Evolutionary conservation across 495 filamentous ascomycete genomes (phyloP).

Genomic region (Umbilicaria muhlenbergii): DNA sequence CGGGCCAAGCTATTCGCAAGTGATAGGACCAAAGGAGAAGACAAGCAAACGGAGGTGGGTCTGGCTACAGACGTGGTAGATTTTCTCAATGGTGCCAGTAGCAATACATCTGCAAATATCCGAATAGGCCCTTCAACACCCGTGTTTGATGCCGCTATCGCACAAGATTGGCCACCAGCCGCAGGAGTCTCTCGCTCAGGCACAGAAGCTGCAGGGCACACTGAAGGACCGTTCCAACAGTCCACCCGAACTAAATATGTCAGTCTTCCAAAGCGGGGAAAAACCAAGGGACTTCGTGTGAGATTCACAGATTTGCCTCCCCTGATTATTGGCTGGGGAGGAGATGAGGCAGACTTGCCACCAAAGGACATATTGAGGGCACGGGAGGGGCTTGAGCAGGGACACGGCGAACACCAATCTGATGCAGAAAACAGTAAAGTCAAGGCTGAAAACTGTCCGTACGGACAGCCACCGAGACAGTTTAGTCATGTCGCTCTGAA

Average conservation of each 20-base stretch:
- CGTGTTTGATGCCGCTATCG: neutral
- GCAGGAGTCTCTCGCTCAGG: constrained; percentile 12
- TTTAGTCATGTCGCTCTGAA: too few species aligned
- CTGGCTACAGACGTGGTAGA: constrained; percentile 30
- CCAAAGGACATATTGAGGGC: constrained; percentile 47
- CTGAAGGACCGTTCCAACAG: constrained; percentile 1
- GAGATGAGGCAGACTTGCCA: constrained; percentile 61
- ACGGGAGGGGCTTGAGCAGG: constrained; percentile 21
- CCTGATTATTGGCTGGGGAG: constrained; percentile 73
- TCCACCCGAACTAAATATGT: constrained; percentile 5
- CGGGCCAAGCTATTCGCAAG: constrained; percentile 32
- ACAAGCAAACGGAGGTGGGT: constrained; percentile 10
- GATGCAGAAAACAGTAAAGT: neutral
- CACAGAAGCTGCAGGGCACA: neutral
- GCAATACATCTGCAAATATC: constrained; percentile 10
- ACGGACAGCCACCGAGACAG: neutral
- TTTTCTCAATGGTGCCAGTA: constrained; percentile 20
- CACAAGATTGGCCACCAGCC: constrained; percentile 15
- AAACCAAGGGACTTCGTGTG: constrained; percentile 51
- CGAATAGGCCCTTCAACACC: constrained; percentile 4
- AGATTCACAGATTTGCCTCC: constrained; percentile 50
- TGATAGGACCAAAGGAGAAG: constrained; percentile 18
- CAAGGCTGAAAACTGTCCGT: neutral
- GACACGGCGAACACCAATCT: neutral
- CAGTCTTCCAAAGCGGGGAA: constrained; percentile 18